Evolutionary conservation across 495 filamentous ascomycete species (phyloP), one percentile per base, ranked within the genome.

Genomic region (Hyaloscypha finlandica): DNA sequence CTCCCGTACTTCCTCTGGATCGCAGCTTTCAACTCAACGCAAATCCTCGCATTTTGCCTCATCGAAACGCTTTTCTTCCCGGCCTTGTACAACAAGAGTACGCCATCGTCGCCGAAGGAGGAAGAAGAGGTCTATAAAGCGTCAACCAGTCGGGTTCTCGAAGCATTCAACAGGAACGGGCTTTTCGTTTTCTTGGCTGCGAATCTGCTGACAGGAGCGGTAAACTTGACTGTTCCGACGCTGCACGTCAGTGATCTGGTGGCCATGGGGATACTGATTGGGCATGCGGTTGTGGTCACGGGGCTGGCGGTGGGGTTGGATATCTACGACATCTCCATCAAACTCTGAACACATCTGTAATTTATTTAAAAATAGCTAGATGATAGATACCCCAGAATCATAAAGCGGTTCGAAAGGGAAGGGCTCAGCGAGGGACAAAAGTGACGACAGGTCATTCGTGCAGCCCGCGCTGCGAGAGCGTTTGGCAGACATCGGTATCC

Each of bases 1-100:
- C 86, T 97, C 61, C 93, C 95, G 0, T 99, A 99, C 73, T 80
- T 97, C 37, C 79, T 97, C 58, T 99, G 94, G 94, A 89, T 96
- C 19, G 80, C 87, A 14, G 88, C 92, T 6, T 98, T 93, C 82
- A 99, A 98, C 75, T 89, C 84, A 62, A 81, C 78, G 8, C 92
- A 97, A 74, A 77, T 99, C 20, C 81, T 90, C 4, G 79, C 89
- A 5, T 97, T 94, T 75, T 92, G 88, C 73, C 71, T 86, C 37
- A 83, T 93, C 16, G 94, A 98, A 74, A 86, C 82, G 19, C 52
- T 91, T 0, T 88, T 91, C 73, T 97, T 97, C 75, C 91, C 91
- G 0, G 77, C 80, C 4, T 83, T 89, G 30, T 84, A 93, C 74
- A 88, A 83, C 54, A 58, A 12, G 48, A 20, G 56, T 3, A 80